Base-by-base conservation (phyloP, 495 filamentous ascomycete genomes). In the Ramalina peruviana region DNA sequence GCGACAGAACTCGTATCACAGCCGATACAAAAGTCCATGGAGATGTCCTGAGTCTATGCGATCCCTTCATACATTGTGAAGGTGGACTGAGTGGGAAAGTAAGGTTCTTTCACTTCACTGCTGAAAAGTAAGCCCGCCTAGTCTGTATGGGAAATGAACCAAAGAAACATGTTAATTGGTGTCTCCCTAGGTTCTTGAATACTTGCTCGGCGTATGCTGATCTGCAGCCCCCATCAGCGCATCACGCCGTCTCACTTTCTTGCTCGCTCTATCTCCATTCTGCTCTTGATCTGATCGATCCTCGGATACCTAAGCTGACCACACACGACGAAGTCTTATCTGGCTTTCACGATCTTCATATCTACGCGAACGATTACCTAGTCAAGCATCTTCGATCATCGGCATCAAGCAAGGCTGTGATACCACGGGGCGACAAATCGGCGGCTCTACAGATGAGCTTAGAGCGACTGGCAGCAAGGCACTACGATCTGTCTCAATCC, bases 301-400 rank as follows among this genome's bases (percentile, higher is more conserved):
- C 49, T 20, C 19, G 19, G 6, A 16, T 49, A 11, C 12, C 49
- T 26, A 36, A 52, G 10, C 27, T 43, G 1, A 41, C 43, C 11
- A 36, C 27, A 17, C 26, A 45, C 5, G 13, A 23, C 15, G 23
- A 43, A 23, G 40, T 56, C 25, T 1, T 21, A 3, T 26, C 16
- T 5, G 19, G 43, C 23, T 41, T 52, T 6, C 45, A 56, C 25
- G 54, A 48, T 4, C 23, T 56, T 1, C 49, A 52, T 25, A 4
- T 49, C 3, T 56, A 56, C 20, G 49, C 54, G 13, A 33, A 33
- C 27, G 54, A 56, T 20, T 36, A 56, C 40, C 48, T 51, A 40
- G 3, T 48, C 19, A 43, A 49, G 27, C 54, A 56, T 43, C 49
- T 56, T 12, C 38, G 21, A 12, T 52, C n/a, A 19, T 19, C 17